phyloP scores from a whole-genome alignment of 257 asterid genomes.

The Capsicum chinense region DNA sequence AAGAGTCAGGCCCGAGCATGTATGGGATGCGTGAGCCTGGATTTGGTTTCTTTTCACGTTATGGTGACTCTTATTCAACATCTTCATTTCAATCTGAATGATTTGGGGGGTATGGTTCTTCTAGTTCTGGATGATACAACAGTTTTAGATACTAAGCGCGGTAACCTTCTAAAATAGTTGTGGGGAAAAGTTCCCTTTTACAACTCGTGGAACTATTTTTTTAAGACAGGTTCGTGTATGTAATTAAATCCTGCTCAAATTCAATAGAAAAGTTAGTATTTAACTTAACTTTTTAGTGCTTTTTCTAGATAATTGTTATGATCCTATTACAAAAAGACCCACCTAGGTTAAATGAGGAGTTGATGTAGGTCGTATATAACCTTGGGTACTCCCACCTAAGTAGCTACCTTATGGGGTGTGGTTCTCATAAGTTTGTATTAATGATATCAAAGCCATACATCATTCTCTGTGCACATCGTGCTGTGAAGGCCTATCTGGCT shows the following conservation, averaged over 20 bases:
- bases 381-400: too few relatives aligned
- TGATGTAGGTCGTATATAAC: too few relatives aligned
- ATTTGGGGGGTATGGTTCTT: slow-evolving; percentile 35
- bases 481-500: too few relatives aligned
- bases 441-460: too few relatives aligned
- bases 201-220: not conserved
- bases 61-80: slow-evolving; percentile 29
- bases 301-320: not conserved
- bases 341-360: too few relatives aligned
- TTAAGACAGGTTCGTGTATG: not conserved
- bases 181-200: not conserved
- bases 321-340: too few relatives aligned
- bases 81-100: slow-evolving; percentile 28
- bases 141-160: slow-evolving; percentile 28
- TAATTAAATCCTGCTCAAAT: slow-evolving; percentile 5
- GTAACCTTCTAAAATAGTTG: not conserved
- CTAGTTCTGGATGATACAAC: slow-evolving; percentile 30
- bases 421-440: too few relatives aligned
- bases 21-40: slow-evolving; percentile 30
- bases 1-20: slow-evolving; percentile 28
- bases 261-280: not conserved
- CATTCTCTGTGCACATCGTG: too few relatives aligned
- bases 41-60: slow-evolving; percentile 27
- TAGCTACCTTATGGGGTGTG: too few relatives aligned
- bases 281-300: not conserved